Percentiles rank a stretch among this genome's conserved stretches.
These are phyloP conservation scores for Rhizophagus clarus DNA, from an alignment of 192 early-diverging fungal species.

Conservation along the genomic window DNA sequence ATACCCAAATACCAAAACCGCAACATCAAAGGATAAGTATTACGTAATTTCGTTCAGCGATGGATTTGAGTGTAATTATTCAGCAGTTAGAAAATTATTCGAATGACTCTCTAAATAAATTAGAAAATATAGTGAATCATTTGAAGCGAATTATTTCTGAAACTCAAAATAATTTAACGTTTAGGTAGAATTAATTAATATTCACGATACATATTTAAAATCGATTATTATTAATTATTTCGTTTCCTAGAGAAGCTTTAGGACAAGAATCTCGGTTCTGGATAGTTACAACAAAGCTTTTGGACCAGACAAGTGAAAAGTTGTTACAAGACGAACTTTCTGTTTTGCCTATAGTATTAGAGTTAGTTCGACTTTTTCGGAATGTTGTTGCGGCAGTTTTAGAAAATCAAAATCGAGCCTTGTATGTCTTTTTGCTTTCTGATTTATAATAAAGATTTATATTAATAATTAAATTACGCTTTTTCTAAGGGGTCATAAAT, in stretches of 20 bases:
- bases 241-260: not conserved
- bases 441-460: not conserved
- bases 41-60: not conserved
- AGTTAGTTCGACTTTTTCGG: not conserved
- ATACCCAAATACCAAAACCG: too few species aligned
- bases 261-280: not conserved
- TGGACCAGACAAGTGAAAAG: not conserved
- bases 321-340: not conserved
- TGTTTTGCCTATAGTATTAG: not conserved
- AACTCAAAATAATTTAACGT: conserved; percentile 8
- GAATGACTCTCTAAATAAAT: not conserved
- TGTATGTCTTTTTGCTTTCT: not conserved
- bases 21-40: too few species aligned
- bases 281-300: not conserved
- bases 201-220: not conserved
- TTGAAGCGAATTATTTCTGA: not conserved
- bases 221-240: not conserved
- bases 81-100: not conserved
- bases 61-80: not conserved
- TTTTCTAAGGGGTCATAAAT: not conserved
- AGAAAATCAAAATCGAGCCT: conserved; percentile 14
- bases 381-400: conserved; percentile 3
- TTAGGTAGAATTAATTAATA: not conserved
- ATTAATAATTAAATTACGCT: not conserved
- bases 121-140: not conserved